Conservation (phyloP, 2,329 filamentous ascomycete species). For the Aureobasidium subglaciale region DNA sequence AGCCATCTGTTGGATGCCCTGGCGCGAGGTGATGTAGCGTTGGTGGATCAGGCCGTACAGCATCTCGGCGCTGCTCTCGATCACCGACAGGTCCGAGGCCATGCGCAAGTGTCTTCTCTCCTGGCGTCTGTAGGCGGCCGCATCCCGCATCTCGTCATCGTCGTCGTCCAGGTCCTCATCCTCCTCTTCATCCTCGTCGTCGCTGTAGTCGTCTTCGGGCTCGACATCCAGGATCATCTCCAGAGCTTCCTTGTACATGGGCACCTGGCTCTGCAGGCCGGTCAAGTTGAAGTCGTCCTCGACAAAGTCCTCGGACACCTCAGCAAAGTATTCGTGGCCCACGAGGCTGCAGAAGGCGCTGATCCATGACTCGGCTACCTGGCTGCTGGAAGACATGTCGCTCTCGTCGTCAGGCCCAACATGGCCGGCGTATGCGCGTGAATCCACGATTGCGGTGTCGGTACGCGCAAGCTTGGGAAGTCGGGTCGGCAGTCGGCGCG, state of each 20-base stretch:
- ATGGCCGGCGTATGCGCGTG: slow-evolving; percentile 7
- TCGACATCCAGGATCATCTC: slow-evolving; percentile 99
- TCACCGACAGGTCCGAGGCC: slow-evolving; percentile 86
- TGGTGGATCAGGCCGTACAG: slow-evolving; percentile 98
- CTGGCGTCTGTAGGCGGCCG: slow-evolving; percentile 24
- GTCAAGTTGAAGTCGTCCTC: slow-evolving; percentile 99
- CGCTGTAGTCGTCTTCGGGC: slow-evolving; percentile 76
- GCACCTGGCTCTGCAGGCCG: slow-evolving; percentile 86
- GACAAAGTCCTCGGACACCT: slow-evolving; percentile 98
- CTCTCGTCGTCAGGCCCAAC: slow-evolving; percentile 7
- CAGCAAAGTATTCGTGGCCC: slow-evolving; percentile 97
- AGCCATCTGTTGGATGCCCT: slow-evolving; percentile 97
- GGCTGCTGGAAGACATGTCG: slow-evolving; percentile 50
- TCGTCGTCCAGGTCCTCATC: slow-evolving; percentile 43
- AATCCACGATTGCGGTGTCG: slow-evolving; percentile 7
- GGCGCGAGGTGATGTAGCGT: slow-evolving; percentile 92
- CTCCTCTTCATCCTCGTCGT: slow-evolving; percentile 56
- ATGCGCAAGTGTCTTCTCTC: slow-evolving; percentile 78
- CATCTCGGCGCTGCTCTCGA: slow-evolving; percentile 96
- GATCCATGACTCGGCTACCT: slow-evolving; percentile 85
- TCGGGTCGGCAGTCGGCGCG: neutral
- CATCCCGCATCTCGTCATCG: slow-evolving; percentile 49
- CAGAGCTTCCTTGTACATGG: slow-evolving; percentile 97
- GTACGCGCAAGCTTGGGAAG: neutral
- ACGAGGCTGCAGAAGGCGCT: slow-evolving; percentile 91